Evolutionary conservation across 2,329 filamentous ascomycete genomes (phyloP).

Genomic region (Epichloe sp.): DNA sequence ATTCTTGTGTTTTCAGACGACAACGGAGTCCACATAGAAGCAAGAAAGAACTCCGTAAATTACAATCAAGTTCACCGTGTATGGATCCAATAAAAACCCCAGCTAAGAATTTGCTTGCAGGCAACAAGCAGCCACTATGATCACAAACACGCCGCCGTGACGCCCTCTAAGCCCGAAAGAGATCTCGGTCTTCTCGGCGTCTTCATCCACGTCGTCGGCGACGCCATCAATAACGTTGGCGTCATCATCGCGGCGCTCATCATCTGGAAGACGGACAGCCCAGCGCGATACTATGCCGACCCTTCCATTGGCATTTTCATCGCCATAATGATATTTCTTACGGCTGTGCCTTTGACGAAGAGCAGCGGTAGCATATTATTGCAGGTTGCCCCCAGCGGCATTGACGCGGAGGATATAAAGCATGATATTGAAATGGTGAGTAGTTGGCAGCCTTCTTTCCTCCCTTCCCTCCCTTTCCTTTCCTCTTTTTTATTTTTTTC

Average conservation of each 20-base stretch:
- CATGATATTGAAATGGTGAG: slow-evolving; percentile 53
- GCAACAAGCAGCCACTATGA: slow-evolving; percentile 24
- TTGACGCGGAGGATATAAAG: slow-evolving; percentile 49
- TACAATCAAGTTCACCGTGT: not conserved
- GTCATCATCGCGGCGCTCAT: slow-evolving; percentile 57
- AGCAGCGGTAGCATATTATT: slow-evolving; percentile 53
- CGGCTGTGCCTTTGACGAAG: slow-evolving; percentile 49
- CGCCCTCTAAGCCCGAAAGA: slow-evolving; percentile 23
- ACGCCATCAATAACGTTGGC: slow-evolving; percentile 64
- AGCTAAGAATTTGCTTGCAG: not conserved
- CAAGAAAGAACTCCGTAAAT: not conserved
- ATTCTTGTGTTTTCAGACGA: not conserved
- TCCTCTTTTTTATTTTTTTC: no score
- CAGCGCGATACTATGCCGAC: slow-evolving; percentile 56
- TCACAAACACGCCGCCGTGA: slow-evolving; percentile 32
- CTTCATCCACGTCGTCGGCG: slow-evolving; percentile 56
- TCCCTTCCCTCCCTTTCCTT: no score
- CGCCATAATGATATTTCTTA: slow-evolving; percentile 56
- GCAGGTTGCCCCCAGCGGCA: slow-evolving; percentile 48
- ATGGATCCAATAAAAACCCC: not conserved
- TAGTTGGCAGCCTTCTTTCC: not conserved
- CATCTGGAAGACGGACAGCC: slow-evolving; percentile 51
- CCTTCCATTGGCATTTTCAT: slow-evolving; percentile 57
- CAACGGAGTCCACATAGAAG: not conserved
- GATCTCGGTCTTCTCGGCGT: slow-evolving; percentile 64